phyloP scores from a whole-genome alignment of 441 rosid genomes.

The Adansonia gregorii region DNA sequence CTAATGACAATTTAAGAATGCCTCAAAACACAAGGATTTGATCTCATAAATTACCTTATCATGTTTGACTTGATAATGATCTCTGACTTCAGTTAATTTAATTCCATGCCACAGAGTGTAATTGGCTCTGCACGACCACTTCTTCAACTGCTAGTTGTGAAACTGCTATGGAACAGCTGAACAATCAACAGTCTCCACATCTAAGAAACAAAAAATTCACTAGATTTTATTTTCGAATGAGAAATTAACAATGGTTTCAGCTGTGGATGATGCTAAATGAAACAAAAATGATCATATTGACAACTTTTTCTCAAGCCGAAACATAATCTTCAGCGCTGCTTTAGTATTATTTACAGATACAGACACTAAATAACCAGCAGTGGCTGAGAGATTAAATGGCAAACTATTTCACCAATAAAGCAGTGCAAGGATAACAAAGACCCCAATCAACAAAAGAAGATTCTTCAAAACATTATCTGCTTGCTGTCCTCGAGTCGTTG shows the following conservation, averaged over 20 bases:
- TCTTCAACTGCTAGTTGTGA: not conserved
- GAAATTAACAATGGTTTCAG: not conserved
- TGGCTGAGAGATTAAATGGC: slow-evolving; percentile 6
- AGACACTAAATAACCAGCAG: not conserved
- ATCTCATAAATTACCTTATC: not conserved
- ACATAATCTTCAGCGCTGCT: slow-evolving; percentile 20
- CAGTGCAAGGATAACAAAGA: slow-evolving; percentile 56
- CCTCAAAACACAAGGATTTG: not conserved
- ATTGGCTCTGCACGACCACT: not conserved
- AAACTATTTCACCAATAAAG: slow-evolving; percentile 47
- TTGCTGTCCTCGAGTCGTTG: slow-evolving; percentile 44
- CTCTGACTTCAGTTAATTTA: not conserved
- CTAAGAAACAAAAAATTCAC: not conserved
- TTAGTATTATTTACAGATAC: slow-evolving; percentile 31
- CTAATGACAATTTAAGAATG: not conserved
- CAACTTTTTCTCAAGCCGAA: slow-evolving; percentile 23
- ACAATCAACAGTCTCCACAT: not conserved
- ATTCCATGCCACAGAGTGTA: not conserved
- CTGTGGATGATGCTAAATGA: not conserved
- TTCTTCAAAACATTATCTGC: slow-evolving; percentile 57
- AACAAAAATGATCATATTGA: slow-evolving; percentile 23
- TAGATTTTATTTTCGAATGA: not conserved
- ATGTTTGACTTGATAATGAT: not conserved
- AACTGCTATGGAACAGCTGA: not conserved
- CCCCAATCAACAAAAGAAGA: slow-evolving; percentile 49